Percentiles rank a stretch among this genome's conserved stretches.
Evolutionary conservation across 805 yeast genomes (phyloP).

Genomic region (Dipodascopsis uninucleata): DNA sequence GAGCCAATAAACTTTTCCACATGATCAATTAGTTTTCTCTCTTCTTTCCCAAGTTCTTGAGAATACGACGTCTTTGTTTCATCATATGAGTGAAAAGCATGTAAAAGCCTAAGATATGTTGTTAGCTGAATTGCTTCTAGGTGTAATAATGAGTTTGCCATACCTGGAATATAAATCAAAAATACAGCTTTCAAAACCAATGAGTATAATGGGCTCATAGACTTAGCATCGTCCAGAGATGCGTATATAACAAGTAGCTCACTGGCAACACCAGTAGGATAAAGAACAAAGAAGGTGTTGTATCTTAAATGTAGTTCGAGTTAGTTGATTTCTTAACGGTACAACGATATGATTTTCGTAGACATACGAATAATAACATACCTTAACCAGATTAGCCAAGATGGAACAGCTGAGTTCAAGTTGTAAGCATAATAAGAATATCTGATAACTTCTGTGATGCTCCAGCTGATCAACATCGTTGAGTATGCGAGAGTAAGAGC

Average conservation of each 20-base stretch:
- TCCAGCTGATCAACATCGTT: slow-evolving; percentile 78
- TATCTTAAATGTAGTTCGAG: too few species aligned
- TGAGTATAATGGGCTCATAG: slow-evolving; percentile 46
- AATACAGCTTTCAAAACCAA: slow-evolving; percentile 55
- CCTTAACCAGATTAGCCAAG: slow-evolving; percentile 62
- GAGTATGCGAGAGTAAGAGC: slow-evolving; percentile 55
- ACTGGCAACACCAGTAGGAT: slow-evolving; percentile 89
- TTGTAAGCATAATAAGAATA: slow-evolving; percentile 82
- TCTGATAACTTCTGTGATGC: slow-evolving; percentile 87
- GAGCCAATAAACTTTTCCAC: too few species aligned
- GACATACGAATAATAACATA: too few species aligned
- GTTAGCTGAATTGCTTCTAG: not conserved
- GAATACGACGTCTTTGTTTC: slow-evolving; percentile 74
- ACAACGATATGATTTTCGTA: too few species aligned
- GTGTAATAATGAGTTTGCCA: not conserved
- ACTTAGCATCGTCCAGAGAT: slow-evolving; percentile 65
- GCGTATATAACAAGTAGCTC: slow-evolving; percentile 68
- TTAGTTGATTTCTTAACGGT: not conserved
- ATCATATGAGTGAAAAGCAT: slow-evolving; percentile 83
- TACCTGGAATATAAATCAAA: slow-evolving; percentile 74
- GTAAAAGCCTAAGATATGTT: slow-evolving; percentile 46
- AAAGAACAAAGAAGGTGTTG: slow-evolving; percentile 73
- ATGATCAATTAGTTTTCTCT: too few species aligned
- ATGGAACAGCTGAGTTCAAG: slow-evolving; percentile 53
- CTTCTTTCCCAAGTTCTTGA: slow-evolving; percentile 33